These are phyloP conservation scores for Pezizomycotina sp. DNA, from an alignment of 2,329 filamentous ascomycete species.

Conservation along the genomic window DNA sequence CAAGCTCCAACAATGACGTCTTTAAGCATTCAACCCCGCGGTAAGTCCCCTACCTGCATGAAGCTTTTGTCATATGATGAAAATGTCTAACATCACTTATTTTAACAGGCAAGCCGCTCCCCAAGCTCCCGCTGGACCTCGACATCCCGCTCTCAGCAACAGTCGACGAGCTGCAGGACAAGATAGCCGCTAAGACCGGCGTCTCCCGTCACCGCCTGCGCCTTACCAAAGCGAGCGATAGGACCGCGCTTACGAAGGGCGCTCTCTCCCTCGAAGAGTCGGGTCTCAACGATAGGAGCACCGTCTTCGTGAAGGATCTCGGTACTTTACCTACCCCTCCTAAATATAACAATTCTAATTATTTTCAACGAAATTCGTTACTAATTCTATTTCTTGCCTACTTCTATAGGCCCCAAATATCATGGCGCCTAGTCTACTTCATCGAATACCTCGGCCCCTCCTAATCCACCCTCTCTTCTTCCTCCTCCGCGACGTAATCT, in stretches of 20 bases:
- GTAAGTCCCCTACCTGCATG: too few species aligned
- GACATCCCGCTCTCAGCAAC: slow-evolving; percentile 8
- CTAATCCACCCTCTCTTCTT: slow-evolving; percentile 59
- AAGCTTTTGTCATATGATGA: too few species aligned
- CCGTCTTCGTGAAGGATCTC: slow-evolving; percentile 78
- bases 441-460: slow-evolving; percentile 91
- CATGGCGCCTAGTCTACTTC: slow-evolving; percentile 85
- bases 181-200: slow-evolving; percentile 38
- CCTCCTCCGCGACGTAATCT: slow-evolving; percentile 52
- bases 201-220: slow-evolving; percentile 44
- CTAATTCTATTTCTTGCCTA: slow-evolving; percentile 21
- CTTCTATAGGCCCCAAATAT: slow-evolving; percentile 59
- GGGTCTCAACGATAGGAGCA: slow-evolving; percentile 42
- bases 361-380: slow-evolving; percentile 1
- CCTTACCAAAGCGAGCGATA: slow-evolving; percentile 40
- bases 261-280: slow-evolving; percentile 39
- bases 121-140: slow-evolving; percentile 14
- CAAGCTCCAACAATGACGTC: too few species aligned
- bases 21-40: too few species aligned
- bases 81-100: too few species aligned
- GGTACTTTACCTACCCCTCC: slow-evolving; percentile 38
- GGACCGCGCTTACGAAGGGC: slow-evolving; percentile 3
- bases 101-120: slow-evolving; percentile 14
- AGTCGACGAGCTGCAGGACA: slow-evolving; percentile 37
- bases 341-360: neutral